phyloP scores from a whole-genome alignment of 2,329 filamentous ascomycete genomes.

The Clonostachys sp. region DNA sequence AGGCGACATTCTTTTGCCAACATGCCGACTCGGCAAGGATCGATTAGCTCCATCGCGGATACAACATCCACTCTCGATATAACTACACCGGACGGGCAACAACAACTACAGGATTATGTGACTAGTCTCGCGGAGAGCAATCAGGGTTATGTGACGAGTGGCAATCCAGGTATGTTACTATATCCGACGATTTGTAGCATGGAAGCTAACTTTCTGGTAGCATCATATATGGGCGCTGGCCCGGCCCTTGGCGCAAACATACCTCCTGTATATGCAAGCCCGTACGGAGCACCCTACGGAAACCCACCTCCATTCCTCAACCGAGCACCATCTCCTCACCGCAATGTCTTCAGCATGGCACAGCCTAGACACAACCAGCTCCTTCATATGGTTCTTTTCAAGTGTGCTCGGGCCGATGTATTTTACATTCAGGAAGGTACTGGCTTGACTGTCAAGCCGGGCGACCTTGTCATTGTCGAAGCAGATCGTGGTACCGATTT shows the following conservation, averaged over 20 bases:
- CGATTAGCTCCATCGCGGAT: slow-evolving; percentile 57
- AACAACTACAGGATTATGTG: slow-evolving; percentile 2
- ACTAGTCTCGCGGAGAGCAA: neutral
- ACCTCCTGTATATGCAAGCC: slow-evolving; percentile 21
- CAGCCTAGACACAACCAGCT: slow-evolving; percentile 63
- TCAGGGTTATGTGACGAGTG: neutral
- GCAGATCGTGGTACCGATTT: slow-evolving; percentile 94
- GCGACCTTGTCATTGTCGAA: slow-evolving; percentile 95
- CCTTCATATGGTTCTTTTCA: slow-evolving; percentile 91
- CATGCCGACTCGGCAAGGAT: slow-evolving; percentile 59
- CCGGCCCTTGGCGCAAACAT: slow-evolving; percentile 4
- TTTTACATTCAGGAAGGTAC: slow-evolving; percentile 97
- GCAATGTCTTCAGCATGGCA: slow-evolving; percentile 55
- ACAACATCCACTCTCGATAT: slow-evolving; percentile 40
- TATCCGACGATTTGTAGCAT: neutral
- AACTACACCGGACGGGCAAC: slow-evolving; percentile 33
- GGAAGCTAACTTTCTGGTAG: neutral
- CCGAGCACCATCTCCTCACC: slow-evolving; percentile 56
- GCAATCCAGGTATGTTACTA: neutral
- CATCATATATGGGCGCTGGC: slow-evolving; percentile 11
- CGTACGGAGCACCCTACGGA: slow-evolving; percentile 42
- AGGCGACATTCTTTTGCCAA: slow-evolving; percentile 77
- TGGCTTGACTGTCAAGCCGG: slow-evolving; percentile 81
- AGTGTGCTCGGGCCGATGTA: slow-evolving; percentile 89
- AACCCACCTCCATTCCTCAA: slow-evolving; percentile 38